A percentile compares a stretch with the other conserved stretches of the same genome.
phyloP scores from a whole-genome alignment of 305 asterid species.

The Fraxinus dipetala region DNA sequence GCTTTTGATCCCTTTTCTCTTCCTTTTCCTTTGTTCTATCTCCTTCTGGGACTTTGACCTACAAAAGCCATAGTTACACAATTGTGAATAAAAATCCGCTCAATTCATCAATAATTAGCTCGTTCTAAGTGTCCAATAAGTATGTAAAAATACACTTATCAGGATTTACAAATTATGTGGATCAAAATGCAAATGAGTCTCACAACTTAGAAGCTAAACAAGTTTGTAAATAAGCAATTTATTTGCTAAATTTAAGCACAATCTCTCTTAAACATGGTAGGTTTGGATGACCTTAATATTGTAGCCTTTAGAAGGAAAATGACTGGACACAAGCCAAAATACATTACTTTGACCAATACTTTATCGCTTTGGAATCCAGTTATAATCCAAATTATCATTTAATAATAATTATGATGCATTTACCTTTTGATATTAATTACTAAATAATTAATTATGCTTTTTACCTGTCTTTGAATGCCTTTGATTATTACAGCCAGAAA shows the following conservation, averaged over 20 bases:
- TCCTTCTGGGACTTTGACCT: too few species aligned
- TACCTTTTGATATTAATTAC: conserved; percentile 18
- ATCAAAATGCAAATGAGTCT: neutral
- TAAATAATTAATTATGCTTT: conserved; percentile 23
- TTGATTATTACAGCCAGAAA: conserved; percentile 28
- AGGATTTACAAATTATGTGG: neutral
- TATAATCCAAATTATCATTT: conserved; percentile 14
- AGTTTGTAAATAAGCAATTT: neutral
- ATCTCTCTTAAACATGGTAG: neutral
- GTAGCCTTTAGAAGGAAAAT: conserved; percentile 13
- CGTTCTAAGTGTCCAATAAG: too few species aligned
- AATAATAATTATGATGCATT: conserved; percentile 14
- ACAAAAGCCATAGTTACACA: too few species aligned
- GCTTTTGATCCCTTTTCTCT: too few species aligned
- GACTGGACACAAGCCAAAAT: conserved; percentile 17
- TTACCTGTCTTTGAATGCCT: conserved; percentile 30
- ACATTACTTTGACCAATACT: conserved; percentile 28
- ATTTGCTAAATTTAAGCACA: neutral
- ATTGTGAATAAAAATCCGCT: too few species aligned
- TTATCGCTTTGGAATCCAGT: conserved; percentile 25
- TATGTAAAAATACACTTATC: too few species aligned
- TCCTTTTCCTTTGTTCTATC: too few species aligned
- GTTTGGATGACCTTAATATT: neutral
- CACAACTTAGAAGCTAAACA: neutral
- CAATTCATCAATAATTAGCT: too few species aligned